phyloP scores from a whole-genome alignment of 176 grass and related monocot genomes.

The Carex pumila region DNA sequence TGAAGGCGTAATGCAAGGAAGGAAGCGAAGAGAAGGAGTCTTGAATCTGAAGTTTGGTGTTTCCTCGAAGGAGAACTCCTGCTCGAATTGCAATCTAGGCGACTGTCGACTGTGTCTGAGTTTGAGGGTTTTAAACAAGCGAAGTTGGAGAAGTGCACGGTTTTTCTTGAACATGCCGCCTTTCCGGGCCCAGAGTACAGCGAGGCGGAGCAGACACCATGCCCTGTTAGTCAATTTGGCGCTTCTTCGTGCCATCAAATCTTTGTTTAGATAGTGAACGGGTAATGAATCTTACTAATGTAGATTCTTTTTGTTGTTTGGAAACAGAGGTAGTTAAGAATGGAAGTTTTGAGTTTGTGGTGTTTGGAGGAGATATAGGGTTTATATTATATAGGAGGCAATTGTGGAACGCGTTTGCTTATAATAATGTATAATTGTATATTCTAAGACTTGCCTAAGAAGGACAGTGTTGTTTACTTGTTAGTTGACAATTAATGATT shows the following conservation, averaged over 20 bases:
- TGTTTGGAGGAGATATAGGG: neutral
- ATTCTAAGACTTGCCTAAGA: neutral
- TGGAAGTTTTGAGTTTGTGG: neutral
- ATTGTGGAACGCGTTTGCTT: neutral
- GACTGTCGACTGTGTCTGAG: conserved; percentile 14
- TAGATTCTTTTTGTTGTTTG: neutral
- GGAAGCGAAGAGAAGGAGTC: conserved; percentile 47
- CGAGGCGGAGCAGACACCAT: conserved; percentile 53
- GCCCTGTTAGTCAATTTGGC: conserved; percentile 34
- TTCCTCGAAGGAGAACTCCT: conserved; percentile 88
- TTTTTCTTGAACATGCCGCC: conserved; percentile 26
- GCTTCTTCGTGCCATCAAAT: conserved; percentile 16
- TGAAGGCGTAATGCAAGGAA: conserved; percentile 56
- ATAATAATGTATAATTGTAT: neutral
- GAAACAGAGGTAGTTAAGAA: neutral
- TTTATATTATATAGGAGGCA: neutral
- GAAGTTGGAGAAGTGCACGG: conserved; percentile 36
- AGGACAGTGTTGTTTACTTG: neutral
- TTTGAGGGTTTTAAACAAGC: conserved; percentile 42
- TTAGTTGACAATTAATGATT: neutral
- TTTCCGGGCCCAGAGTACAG: conserved; percentile 52
- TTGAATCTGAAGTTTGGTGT: conserved; percentile 73
- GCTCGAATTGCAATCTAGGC: conserved; percentile 31
- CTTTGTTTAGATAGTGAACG: neutral
- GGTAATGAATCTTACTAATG: neutral